A percentile compares a stretch with the other conserved stretches of the same genome.
Conservation (phyloP, 2,329 filamentous ascomycete species). For the Monilinia fructigena region DNA sequence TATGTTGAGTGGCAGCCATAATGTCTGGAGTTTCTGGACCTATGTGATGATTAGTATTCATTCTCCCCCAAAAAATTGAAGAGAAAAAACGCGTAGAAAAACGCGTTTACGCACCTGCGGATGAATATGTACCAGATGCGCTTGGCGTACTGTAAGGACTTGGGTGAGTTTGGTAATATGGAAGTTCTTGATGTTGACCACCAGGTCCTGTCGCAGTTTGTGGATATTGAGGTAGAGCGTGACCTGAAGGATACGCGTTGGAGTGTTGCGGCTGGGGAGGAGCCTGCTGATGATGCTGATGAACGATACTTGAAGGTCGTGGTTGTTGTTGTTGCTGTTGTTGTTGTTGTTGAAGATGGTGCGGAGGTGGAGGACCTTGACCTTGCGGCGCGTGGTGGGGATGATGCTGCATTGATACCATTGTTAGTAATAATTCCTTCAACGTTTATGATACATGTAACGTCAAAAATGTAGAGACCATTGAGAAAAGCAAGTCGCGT, state of each 20-base stretch:
- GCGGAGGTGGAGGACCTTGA: conserved; percentile 56
- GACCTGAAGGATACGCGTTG: conserved; percentile 65
- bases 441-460: conserved; percentile 30
- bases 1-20: conserved; percentile 67
- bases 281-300: conserved; percentile 66
- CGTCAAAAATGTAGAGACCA: conserved; percentile 39
- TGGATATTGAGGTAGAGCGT: conserved; percentile 68
- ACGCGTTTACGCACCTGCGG: conserved; percentile 62
- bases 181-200: conserved; percentile 64
- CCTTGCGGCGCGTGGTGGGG: conserved; percentile 71
- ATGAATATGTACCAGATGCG: conserved; percentile 79
- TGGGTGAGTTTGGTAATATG: conserved; percentile 79
- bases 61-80: background rate
- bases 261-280: conserved; percentile 59
- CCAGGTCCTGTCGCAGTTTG: conserved; percentile 60
- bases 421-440: conserved; percentile 34
- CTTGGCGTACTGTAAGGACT: conserved; percentile 82
- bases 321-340: conserved; percentile 65
- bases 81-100: conserved; percentile 26
- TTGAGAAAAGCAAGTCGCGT: conserved; percentile 38
- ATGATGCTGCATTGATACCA: conserved; percentile 61
- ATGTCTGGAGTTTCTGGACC: conserved; percentile 59
- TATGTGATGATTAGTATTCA: conserved; percentile 29
- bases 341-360: conserved; percentile 59
- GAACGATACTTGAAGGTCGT: conserved; percentile 69